These are phyloP conservation scores for Porphyrellus sp. DNA, from an alignment of 1,284 basidiomycete genomes.

Conservation along the genomic window DNA sequence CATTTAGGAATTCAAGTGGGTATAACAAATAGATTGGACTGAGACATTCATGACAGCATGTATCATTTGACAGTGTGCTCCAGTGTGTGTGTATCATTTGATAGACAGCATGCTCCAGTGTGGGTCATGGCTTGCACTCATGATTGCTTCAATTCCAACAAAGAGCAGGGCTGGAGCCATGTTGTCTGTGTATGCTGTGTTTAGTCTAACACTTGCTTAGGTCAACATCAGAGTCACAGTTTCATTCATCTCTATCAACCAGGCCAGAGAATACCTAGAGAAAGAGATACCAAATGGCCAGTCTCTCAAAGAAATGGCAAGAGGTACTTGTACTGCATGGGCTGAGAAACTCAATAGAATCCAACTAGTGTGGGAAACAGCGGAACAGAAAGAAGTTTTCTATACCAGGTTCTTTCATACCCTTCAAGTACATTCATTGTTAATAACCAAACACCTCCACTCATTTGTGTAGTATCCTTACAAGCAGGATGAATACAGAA, in stretches of 20 bases:
- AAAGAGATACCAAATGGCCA: constrained; percentile 61
- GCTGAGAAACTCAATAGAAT: constrained; percentile 69
- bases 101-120: too few relatives aligned
- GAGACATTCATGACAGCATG: too few relatives aligned
- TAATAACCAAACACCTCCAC: background rate
- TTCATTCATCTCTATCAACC: constrained; percentile 75
- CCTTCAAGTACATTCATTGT: constrained; percentile 46
- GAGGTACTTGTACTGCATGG: constrained; percentile 60
- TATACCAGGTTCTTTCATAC: constrained; percentile 70
- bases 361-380: constrained; percentile 52
- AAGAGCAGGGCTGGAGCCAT: constrained; percentile 40
- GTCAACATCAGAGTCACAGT: constrained; percentile 70
- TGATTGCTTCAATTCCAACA: too few relatives aligned
- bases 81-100: too few relatives aligned
- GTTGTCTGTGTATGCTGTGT: constrained; percentile 59
- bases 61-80: too few relatives aligned
- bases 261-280: constrained; percentile 65
- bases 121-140: too few relatives aligned
- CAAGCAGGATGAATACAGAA: constrained; percentile 66
- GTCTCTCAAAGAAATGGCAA: constrained; percentile 60
- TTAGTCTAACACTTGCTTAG: constrained; percentile 37
- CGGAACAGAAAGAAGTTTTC: constrained; percentile 55
- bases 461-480: constrained; percentile 63
- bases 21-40: too few relatives aligned
- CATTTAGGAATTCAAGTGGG: too few relatives aligned